Conservation (phyloP, 805 yeast species). For the Starmera quercuum region DNA sequence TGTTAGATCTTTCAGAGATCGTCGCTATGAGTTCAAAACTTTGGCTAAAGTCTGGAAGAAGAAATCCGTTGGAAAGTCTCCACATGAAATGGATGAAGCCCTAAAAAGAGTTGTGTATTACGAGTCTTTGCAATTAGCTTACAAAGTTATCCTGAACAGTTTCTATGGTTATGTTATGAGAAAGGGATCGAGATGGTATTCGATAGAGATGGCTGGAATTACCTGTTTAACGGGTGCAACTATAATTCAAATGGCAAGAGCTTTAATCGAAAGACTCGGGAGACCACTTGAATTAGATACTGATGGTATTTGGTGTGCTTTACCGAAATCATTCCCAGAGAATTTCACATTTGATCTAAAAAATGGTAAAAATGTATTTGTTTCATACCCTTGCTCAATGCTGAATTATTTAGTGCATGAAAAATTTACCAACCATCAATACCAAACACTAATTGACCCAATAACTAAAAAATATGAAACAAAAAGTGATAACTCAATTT, state of each 20-base stretch:
- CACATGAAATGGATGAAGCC: constrained; percentile 76
- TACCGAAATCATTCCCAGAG: constrained; percentile 92
- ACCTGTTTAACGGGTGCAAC: constrained; percentile 98
- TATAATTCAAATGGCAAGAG: constrained; percentile 94
- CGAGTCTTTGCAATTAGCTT: constrained; percentile 94
- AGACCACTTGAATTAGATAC: constrained; percentile 95
- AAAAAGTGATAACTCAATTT: constrained; percentile 84
- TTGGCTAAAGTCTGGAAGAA: constrained; percentile 92
- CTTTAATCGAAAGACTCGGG: constrained; percentile 86
- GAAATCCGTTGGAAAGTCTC: constrained; percentile 49
- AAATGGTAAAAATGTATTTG: constrained; percentile 66
- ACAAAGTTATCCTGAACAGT: constrained; percentile 91
- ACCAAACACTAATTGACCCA: constrained; percentile 78
- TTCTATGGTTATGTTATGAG: constrained; percentile 99
- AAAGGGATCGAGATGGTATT: constrained; percentile 98
- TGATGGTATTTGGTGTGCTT: constrained; percentile 99
- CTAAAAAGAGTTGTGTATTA: constrained; percentile 88
- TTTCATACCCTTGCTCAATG: constrained; percentile 96
- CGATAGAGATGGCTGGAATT: constrained; percentile 99
- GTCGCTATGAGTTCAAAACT: constrained; percentile 93
- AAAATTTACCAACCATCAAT: constrained; percentile 88
- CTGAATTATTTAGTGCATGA: constrained; percentile 88
- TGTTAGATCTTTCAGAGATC: constrained; percentile 88
- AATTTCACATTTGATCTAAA: constrained; percentile 63
- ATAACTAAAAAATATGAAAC: constrained; percentile 62